Conservation (phyloP, 768 basidiomycete species). For the Auricularia sp. region DNA sequence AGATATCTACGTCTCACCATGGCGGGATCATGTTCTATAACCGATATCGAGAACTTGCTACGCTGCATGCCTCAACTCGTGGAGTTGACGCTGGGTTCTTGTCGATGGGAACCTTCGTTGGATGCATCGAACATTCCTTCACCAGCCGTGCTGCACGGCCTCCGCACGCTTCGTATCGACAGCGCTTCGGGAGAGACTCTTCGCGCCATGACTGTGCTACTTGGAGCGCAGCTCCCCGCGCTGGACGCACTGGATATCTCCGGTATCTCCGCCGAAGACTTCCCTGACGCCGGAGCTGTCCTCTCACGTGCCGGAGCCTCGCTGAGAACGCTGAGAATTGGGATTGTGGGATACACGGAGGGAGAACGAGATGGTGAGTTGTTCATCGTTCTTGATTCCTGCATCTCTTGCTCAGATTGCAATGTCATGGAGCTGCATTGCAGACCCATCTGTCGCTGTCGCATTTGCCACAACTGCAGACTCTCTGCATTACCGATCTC, state of each 20-base stretch:
- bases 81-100: neutral
- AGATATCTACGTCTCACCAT: neutral
- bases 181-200: too few species aligned
- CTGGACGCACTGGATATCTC: neutral
- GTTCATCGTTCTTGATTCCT: neutral
- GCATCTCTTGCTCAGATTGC: neutral
- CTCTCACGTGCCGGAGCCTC: neutral
- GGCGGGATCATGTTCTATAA: neutral
- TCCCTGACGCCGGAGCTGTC: neutral
- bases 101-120: neutral
- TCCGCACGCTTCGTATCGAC: too few species aligned
- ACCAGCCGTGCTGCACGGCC: too few species aligned
- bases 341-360: neutral
- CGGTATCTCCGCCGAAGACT: neutral
- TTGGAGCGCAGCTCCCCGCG: too few species aligned
- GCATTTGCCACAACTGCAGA: neutral
- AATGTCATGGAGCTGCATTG: neutral
- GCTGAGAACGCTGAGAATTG: neutral
- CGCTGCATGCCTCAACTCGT: neutral
- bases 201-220: too few species aligned
- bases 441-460: neutral
- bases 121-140: too few species aligned
- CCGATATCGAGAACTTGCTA: neutral
- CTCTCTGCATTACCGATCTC: neutral
- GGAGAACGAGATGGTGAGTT: neutral